Evolutionary conservation across 352 stramenopile genomes (phyloP), one percentile per base, ranked within the genome.

Genomic region (Pythium pyrilobum): DNA sequence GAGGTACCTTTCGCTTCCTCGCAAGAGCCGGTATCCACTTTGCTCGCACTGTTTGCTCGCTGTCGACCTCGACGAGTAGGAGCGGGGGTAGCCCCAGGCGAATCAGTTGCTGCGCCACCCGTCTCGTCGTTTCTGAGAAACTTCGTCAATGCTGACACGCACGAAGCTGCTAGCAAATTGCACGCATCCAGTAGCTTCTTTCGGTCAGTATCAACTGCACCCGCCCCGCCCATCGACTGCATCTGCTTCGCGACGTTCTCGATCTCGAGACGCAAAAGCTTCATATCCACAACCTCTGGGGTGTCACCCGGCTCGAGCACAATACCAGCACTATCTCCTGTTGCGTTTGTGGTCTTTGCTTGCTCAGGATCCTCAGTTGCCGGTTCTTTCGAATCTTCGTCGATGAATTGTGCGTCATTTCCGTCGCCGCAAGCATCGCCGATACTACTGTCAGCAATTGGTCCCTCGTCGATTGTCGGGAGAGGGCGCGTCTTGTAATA

Each of bases 261-360:
- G 13, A 91, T 85, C 48, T 88, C 75, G 50, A 86, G 64, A 2
- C 75, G 69, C 31, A 91, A 70, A 43, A 79, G 83, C 52, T 91
- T 91, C 71, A 91, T 86, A 42, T 85, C 72, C 13, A 78, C 59
- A 6, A 87, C 54, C 18, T 87, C 71, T 1, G 72, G 61, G 2
- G 73, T 48, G n/a, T 88, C 75, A 4, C 59, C 70, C 1, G 57
- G 66, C 41, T 81, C 67, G 28, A 67, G 32, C 5, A 62, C 53
- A 20, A 55, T 50, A 20, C 33, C 34, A 9, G 24, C 10, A n/a
- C 32, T 31, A 38, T n/a, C 16, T 25, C 25, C 15, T n/a, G n/a
- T n/a, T n/a, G n/a, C n/a, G n/a, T n/a, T n/a, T n/a, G n/a, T n/a
- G n/a, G n/a, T n/a, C n/a, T n/a, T n/a, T n/a, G n/a, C n/a, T n/a